These are phyloP conservation scores for Terana coerulea DNA, from an alignment of 768 basidiomycete species.

Conservation along the genomic window DNA sequence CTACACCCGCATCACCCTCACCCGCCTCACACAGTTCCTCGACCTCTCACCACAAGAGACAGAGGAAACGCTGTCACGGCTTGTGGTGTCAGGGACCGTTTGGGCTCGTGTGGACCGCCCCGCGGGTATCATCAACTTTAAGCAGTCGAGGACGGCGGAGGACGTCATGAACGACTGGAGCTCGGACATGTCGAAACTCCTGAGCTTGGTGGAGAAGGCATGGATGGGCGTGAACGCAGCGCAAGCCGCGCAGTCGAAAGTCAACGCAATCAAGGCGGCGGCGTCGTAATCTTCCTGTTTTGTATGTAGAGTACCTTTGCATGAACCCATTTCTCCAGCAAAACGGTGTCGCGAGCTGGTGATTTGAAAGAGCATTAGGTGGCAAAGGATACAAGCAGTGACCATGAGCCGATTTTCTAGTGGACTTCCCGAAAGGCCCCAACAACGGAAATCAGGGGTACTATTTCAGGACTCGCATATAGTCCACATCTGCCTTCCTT, in stretches of 20 bases:
- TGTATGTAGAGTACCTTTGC: conserved; percentile 19
- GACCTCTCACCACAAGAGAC: conserved; percentile 81
- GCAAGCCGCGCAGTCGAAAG: conserved; percentile 74
- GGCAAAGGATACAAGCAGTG: background rate
- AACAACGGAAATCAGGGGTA: too few relatives aligned
- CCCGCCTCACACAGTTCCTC: conserved; percentile 79
- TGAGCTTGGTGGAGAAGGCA: conserved; percentile 94
- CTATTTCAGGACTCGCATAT: too few relatives aligned
- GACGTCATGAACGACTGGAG: conserved; percentile 99
- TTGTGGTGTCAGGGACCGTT: conserved; percentile 89
- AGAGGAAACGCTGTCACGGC: conserved; percentile 81
- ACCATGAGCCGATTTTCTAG: too few relatives aligned
- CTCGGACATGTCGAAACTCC: conserved; percentile 89
- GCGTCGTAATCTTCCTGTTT: background rate
- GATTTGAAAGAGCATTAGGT: background rate
- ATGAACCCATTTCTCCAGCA: conserved; percentile 14
- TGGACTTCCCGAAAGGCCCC: too few relatives aligned
- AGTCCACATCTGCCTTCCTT: background rate
- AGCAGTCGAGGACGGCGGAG: conserved; percentile 75
- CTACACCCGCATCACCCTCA: conserved; percentile 88
- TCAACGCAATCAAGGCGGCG: conserved; percentile 34
- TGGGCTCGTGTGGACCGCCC: conserved; percentile 95
- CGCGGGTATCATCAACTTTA: conserved; percentile 85
- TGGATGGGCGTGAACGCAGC: conserved; percentile 97
- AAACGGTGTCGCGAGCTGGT: too few relatives aligned